Evolutionary conservation across 306 rosid genomes (phyloP).

Genomic region (Glycyrrhiza uralensis): DNA sequence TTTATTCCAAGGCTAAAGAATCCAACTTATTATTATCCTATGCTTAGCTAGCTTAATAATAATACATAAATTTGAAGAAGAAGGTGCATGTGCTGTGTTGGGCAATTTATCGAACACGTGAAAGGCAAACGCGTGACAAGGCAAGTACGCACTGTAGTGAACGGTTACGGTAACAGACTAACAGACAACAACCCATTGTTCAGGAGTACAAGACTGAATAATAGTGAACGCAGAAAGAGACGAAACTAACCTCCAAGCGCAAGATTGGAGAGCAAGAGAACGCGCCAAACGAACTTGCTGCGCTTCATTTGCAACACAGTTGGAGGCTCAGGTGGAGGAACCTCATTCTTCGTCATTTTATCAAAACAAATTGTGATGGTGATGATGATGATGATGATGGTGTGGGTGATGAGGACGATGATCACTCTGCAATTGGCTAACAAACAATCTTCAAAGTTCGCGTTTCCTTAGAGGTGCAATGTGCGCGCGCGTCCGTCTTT

Average conservation of each 20-base stretch:
- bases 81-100: background rate
- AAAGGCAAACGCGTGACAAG: background rate
- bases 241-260: slow-evolving; percentile 64
- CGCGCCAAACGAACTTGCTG: slow-evolving; percentile 72
- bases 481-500: too few relatives aligned
- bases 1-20: background rate
- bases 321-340: slow-evolving; percentile 37
- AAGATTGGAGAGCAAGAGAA: slow-evolving; percentile 69
- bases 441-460: background rate
- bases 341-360: slow-evolving; percentile 32
- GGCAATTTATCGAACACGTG: slow-evolving; percentile 49
- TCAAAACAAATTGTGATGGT: background rate
- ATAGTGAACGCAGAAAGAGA: background rate
- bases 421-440: background rate
- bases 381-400: too few relatives aligned
- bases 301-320: slow-evolving; percentile 44
- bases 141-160: background rate
- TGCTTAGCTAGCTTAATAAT: background rate
- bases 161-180: background rate
- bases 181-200: background rate
- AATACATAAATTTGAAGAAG: background rate
- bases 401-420: background rate
- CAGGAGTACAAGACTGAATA: background rate
- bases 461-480: background rate
- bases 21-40: background rate